These are phyloP conservation scores for Fremontodendron californicum DNA, from an alignment of 345 rosid genomes.

Conservation along the genomic window DNA sequence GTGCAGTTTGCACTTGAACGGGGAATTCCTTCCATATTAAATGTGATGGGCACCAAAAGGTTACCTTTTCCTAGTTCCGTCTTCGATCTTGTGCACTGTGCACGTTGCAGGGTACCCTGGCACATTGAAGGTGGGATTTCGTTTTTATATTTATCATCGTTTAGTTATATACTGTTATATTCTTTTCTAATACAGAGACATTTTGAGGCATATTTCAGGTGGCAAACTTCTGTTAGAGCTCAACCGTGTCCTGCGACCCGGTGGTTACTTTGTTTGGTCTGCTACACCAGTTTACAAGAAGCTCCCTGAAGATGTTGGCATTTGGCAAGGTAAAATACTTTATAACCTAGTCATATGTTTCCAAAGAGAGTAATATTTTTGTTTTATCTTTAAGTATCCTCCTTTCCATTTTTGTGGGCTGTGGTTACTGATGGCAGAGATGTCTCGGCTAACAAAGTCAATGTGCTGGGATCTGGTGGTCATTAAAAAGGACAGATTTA, in stretches of 20 bases:
- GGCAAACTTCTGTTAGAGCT: conserved; percentile 92
- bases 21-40: conserved; percentile 78
- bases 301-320: conserved; percentile 68
- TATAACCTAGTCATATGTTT: background rate
- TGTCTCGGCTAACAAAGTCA: conserved; percentile 58
- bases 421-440: conserved; percentile 41
- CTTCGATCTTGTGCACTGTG: conserved; percentile 82
- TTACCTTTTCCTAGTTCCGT: conserved; percentile 76
- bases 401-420: conserved; percentile 6
- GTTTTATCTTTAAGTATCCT: conserved; percentile 10
- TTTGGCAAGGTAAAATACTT: conserved; percentile 67
- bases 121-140: conserved; percentile 66
- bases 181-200: conserved; percentile 5
- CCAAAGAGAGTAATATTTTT: conserved; percentile 9
- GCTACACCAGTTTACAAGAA: conserved; percentile 92
- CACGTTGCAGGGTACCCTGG: conserved; percentile 97
- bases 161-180: background rate
- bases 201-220: conserved; percentile 43
- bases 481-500: conserved; percentile 52
- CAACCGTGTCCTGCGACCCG: conserved; percentile 83
- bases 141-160: background rate
- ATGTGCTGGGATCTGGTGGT: conserved; percentile 72
- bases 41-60: conserved; percentile 84
- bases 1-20: conserved; percentile 91
- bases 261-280: conserved; percentile 96